Percentiles rank a stretch among this genome's conserved stretches.
These are phyloP conservation scores for Thalassia testudinum DNA, from an alignment of 116 monocot genomes.

Conservation along the genomic window DNA sequence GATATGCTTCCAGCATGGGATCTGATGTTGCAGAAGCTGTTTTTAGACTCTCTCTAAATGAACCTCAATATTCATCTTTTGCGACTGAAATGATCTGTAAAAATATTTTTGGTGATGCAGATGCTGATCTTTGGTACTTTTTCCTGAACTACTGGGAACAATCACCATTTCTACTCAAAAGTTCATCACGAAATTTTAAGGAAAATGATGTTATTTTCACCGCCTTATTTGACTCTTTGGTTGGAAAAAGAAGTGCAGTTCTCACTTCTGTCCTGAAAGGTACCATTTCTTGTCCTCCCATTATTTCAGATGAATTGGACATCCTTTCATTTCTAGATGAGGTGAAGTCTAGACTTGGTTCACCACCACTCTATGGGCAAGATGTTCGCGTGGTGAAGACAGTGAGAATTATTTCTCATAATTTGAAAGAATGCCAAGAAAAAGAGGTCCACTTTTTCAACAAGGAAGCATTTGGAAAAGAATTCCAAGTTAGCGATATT, in stretches of 20 bases:
- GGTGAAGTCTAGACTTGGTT: constrained; percentile 31
- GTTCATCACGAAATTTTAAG: constrained; percentile 9
- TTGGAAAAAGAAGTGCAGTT: constrained; percentile 12
- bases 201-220: constrained; percentile 16
- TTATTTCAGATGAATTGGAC: constrained; percentile 68
- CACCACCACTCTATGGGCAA: constrained; percentile 41
- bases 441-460: constrained; percentile 35
- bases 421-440: neutral
- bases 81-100: constrained; percentile 13
- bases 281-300: constrained; percentile 56
- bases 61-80: constrained; percentile 4
- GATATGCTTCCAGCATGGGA: constrained; percentile 6
- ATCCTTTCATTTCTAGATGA: constrained; percentile 47
- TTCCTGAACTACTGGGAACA: constrained; percentile 46
- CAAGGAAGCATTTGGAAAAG: neutral
- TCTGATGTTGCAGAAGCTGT: constrained; percentile 46
- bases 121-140: constrained; percentile 37
- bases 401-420: constrained; percentile 1
- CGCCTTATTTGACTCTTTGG: constrained; percentile 31
- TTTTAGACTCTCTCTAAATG: constrained; percentile 64
- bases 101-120: constrained; percentile 36
- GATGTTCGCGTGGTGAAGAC: constrained; percentile 65
- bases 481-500: constrained; percentile 2
- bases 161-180: constrained; percentile 34
- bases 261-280: constrained; percentile 28